These are phyloP conservation scores for Senna tora DNA, from an alignment of 306 rosid species.

Conservation along the genomic window DNA sequence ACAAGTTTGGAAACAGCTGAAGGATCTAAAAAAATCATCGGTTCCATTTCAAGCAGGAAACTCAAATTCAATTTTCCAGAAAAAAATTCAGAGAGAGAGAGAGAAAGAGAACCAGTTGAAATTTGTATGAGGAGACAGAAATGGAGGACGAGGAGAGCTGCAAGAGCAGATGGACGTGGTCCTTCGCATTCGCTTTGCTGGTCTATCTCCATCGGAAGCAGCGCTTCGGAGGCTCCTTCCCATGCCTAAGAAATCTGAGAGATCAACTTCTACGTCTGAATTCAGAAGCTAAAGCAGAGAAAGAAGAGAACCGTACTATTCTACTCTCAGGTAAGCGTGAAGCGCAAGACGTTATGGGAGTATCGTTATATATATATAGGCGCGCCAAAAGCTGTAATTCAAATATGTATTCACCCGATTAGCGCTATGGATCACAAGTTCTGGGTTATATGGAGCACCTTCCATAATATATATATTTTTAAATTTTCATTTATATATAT, in stretches of 20 bases:
- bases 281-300: neutral
- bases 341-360: neutral
- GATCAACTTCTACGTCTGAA: neutral
- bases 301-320: neutral
- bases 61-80: neutral
- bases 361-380: conserved; percentile 18
- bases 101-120: conserved; percentile 43
- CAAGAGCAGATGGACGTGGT: conserved; percentile 59
- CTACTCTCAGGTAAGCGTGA: neutral
- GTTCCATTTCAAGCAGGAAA: too few relatives aligned
- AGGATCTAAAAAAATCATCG: neutral
- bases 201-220: neutral
- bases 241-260: neutral
- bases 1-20: neutral
- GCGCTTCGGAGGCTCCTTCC: conserved; percentile 10
- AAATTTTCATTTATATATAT: too few relatives aligned
- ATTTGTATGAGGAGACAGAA: conserved; percentile 49
- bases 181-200: conserved; percentile 31
- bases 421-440: too few relatives aligned
- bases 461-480: too few relatives aligned
- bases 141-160: conserved; percentile 59
- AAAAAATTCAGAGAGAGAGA: neutral
- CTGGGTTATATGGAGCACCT: too few relatives aligned
- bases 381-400: conserved; percentile 19
- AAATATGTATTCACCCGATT: too few relatives aligned